Evolutionary conservation across 202 grass and related monocot species (phyloP).

Genomic region (Setaria viridis): DNA sequence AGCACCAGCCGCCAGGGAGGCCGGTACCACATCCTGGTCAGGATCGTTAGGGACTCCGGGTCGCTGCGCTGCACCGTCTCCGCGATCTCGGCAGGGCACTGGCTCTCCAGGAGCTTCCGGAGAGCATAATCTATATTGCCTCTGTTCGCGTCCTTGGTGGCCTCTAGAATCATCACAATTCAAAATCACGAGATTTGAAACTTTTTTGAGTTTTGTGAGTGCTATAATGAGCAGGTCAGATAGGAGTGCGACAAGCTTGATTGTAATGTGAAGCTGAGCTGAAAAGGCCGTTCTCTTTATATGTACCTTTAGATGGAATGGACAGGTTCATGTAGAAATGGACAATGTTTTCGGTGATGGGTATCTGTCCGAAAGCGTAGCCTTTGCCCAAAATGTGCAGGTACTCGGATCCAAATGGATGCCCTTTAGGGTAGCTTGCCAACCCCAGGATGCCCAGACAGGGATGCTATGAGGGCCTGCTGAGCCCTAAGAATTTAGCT

Average conservation of each 20-base stretch:
- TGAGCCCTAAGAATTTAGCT: constrained; percentile 38
- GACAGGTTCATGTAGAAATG: constrained; percentile 37
- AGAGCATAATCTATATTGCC: not conserved
- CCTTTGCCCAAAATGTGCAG: not conserved
- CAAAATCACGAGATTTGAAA: not conserved
- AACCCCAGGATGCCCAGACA: constrained; percentile 26
- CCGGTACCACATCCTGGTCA: constrained; percentile 29
- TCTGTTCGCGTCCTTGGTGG: not conserved
- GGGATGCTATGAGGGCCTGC: not conserved
- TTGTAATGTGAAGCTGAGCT: no score
- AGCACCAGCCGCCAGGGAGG: constrained; percentile 44
- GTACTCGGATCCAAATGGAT: constrained; percentile 37
- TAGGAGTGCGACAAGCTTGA: not conserved
- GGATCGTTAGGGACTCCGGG: not conserved
- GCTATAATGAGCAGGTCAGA: not conserved
- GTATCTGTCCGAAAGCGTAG: constrained; percentile 27
- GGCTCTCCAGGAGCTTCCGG: not conserved
- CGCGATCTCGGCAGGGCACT: not conserved
- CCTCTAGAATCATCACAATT: not conserved
- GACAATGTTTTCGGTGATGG: constrained; percentile 38
- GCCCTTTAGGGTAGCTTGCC: constrained; percentile 29
- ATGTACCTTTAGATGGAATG: not conserved
- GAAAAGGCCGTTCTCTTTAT: no score
- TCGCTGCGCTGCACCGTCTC: not conserved
- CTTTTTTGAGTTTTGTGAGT: not conserved